These are phyloP conservation scores for Rhododendron molle DNA, from an alignment of 148 eudicot species.

Conservation along the genomic window DNA sequence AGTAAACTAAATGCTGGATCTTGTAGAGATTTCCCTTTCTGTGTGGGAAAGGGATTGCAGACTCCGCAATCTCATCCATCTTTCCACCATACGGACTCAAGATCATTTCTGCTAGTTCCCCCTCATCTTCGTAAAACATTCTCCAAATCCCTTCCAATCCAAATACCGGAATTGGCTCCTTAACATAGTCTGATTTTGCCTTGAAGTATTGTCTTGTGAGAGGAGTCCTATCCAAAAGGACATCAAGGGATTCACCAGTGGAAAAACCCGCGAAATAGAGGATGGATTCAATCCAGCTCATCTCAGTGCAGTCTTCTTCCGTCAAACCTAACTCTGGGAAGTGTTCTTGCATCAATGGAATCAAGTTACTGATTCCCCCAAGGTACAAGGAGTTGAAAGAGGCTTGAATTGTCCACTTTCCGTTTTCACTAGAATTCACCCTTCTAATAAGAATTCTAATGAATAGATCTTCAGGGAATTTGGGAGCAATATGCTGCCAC, in stretches of 20 bases:
- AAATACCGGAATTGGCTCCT: not conserved
- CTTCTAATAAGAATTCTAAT: no score
- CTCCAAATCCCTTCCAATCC: not conserved
- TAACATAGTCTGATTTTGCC: slow-evolving; percentile 5
- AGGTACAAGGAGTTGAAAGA: no score
- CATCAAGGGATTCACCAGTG: not conserved
- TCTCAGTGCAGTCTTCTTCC: no score
- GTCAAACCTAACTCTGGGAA: no score
- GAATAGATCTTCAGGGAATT: no score
- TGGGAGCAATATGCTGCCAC: no score
- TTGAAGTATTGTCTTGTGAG: not conserved
- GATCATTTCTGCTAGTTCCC: not conserved
- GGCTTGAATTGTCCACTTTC: no score
- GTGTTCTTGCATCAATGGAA: no score
- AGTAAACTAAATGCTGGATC: not conserved
- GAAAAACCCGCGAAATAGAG: no score
- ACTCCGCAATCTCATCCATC: not conserved
- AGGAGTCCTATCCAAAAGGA: slow-evolving; percentile 2
- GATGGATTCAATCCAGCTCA: no score
- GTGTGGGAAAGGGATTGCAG: slow-evolving; percentile 2
- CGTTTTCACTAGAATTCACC: no score
- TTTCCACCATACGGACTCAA: slow-evolving; percentile 3
- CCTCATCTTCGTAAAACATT: not conserved
- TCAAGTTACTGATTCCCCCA: no score
- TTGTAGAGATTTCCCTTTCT: not conserved